phyloP scores from a whole-genome alignment of 148 eudicot species.

The Silene latifolia region DNA sequence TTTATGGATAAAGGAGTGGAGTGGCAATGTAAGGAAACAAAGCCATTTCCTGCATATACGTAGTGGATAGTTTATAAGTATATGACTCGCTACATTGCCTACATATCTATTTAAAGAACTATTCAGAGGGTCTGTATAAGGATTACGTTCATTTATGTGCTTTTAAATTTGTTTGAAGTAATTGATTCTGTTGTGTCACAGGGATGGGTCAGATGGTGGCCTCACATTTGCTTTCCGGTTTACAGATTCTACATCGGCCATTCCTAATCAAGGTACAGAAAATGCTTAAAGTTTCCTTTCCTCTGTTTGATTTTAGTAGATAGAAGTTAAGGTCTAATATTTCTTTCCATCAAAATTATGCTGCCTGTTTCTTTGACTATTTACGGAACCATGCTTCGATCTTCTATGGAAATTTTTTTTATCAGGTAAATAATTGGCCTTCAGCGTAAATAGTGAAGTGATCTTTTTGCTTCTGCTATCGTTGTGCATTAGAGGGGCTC shows the following conservation, averaged over 20 bases:
- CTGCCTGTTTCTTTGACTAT: not conserved
- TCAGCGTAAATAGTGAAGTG: not conserved
- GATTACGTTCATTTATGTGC: not conserved
- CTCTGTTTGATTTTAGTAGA: not conserved
- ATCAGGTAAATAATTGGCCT: not conserved
- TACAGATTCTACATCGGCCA: slow-evolving; percentile 66
- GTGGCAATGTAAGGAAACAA: not conserved
- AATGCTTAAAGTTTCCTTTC: not conserved
- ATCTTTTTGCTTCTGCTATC: not conserved
- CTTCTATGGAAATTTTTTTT: not conserved
- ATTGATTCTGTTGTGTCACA: slow-evolving; percentile 23
- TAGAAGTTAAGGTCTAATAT: not conserved
- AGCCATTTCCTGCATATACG: not conserved
- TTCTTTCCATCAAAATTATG: not conserved
- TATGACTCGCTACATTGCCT: not conserved
- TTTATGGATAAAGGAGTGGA: not conserved
- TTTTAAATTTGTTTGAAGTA: no score
- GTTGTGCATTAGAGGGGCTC: not conserved
- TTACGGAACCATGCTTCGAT: not conserved
- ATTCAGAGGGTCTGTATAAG: not conserved
- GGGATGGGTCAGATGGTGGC: slow-evolving; percentile 89
- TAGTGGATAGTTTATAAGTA: not conserved
- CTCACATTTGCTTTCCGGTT: slow-evolving; percentile 94
- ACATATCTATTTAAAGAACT: not conserved
- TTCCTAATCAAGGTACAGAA: slow-evolving; percentile 79